A percentile compares a stretch with the other conserved stretches of the same genome.
These are phyloP conservation scores for Alternaria infectoria DNA, from an alignment of 2,329 filamentous ascomycete genomes.

Conservation along the genomic window DNA sequence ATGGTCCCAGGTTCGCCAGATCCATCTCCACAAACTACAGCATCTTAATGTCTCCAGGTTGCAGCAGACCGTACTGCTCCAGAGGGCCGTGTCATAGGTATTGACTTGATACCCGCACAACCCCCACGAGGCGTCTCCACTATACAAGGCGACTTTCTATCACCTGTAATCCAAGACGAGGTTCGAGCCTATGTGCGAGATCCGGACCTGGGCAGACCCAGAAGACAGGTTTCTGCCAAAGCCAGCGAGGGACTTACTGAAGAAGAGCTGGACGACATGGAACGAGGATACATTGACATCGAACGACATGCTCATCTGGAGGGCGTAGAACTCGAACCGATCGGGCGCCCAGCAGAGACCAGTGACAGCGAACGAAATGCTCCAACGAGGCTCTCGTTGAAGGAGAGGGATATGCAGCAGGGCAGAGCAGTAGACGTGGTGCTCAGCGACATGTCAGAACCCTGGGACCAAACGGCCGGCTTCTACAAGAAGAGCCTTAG, in stretches of 20 bases:
- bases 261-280: constrained; percentile 50
- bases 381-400: constrained; percentile 35
- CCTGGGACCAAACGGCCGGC: constrained; percentile 82
- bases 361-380: constrained; percentile 30
- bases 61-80: constrained; percentile 80
- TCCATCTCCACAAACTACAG: neutral
- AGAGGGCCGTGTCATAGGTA: constrained; percentile 80
- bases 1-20: constrained; percentile 61
- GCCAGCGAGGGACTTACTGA: constrained; percentile 40
- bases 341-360: constrained; percentile 16
- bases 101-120: constrained; percentile 91
- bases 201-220: constrained; percentile 63
- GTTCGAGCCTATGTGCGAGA: constrained; percentile 77
- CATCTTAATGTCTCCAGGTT: constrained; percentile 62
- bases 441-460: constrained; percentile 98
- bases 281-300: constrained; percentile 69
- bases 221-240: constrained; percentile 36
- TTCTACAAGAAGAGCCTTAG: constrained; percentile 88
- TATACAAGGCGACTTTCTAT: constrained; percentile 93
- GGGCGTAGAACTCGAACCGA: constrained; percentile 26
- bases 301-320: constrained; percentile 59
- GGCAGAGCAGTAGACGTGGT: constrained; percentile 83
- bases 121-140: constrained; percentile 91
- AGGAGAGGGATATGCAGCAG: constrained; percentile 47
- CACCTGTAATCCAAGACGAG: constrained; percentile 72